Evolutionary conservation across 179 eudicot genomes (phyloP), one percentile per base, ranked within the genome.

Genomic region (Heliamphora pulchella): DNA sequence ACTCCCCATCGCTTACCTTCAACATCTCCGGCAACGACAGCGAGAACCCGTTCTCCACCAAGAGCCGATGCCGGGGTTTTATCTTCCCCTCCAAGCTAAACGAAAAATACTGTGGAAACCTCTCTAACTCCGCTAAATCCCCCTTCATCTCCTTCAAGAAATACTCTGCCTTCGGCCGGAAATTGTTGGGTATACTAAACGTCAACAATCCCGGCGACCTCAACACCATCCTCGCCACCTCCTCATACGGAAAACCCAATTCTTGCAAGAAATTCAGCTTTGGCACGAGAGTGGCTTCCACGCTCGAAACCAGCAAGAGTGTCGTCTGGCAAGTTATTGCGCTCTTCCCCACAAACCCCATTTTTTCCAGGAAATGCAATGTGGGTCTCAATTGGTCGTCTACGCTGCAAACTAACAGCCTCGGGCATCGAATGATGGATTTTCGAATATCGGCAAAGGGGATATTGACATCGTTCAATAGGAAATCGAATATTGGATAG

Each of bases 101-200:
- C 20, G 91, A 90, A 80, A 96, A 96, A 79, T 90, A 96, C 89
- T 96, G 99, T 1, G 99, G 99, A 87, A 96, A 96, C 84, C 79
- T 67, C 87, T 84, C 91, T 41, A 96, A 80, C 53, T 94, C 96
- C 72, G 15, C 81, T 84, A 96, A 74, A 79, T 94, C 86, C 81
- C 95, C 91, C 65, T 88, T 88, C 99, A 96, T 93, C 69, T 92
- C 94, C 71, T 78, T 75, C 79, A 92, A 71, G 78, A 93, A 94
- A 75, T 84, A 96, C 68, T 96, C 97, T 59, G 85, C 69, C 74
- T 96, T 96, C 1, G 98, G 97, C 83, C 73, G 75, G 5, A 79
- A 89, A 86, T 95, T 95, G 43, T 87, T 87, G 81, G 87, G 88
- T 48, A 95, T 80, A 57, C 98, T 92, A 51, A 85, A 89, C 2